Evolutionary conservation across 805 yeast species (phyloP).

Genomic region (Candida endomychidarum): DNA sequence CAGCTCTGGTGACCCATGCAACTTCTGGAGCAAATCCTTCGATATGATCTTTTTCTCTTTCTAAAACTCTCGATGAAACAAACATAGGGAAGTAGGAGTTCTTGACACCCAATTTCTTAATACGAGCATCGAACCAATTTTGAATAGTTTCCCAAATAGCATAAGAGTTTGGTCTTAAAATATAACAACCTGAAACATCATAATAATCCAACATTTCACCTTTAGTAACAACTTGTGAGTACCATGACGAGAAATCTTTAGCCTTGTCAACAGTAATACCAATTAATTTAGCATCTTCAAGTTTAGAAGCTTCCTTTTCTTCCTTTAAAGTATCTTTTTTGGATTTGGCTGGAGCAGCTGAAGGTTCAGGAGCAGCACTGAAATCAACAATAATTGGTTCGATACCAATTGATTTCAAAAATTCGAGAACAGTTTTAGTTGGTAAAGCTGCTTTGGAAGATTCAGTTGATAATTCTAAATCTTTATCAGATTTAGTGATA

Average conservation of each 20-base stretch:
- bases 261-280: constrained; percentile 96
- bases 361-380: constrained; percentile 38
- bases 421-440: constrained; percentile 47
- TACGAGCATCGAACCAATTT: constrained; percentile 74
- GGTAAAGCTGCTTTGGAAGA: constrained; percentile 51
- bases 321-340: constrained; percentile 32
- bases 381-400: constrained; percentile 58
- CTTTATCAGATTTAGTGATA: constrained; percentile 39
- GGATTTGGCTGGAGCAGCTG: constrained; percentile 26
- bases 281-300: constrained; percentile 85
- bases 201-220: constrained; percentile 99
- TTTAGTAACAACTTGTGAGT: constrained; percentile 91
- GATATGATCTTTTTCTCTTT: constrained; percentile 96
- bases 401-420: constrained; percentile 49
- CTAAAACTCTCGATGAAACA: constrained; percentile 87
- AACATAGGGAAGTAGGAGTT: constrained; percentile 99
- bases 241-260: constrained; percentile 94
- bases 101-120: constrained; percentile 86
- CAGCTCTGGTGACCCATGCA: constrained; percentile 99
- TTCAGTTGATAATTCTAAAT: constrained; percentile 50
- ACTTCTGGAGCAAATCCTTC: constrained; percentile 99
- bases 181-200: constrained; percentile 98
- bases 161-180: constrained; percentile 94
- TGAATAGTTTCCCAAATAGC: constrained; percentile 94
- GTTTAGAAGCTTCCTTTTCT: constrained; percentile 49